These are phyloP conservation scores for Xylariaceae sp. DNA, from an alignment of 2,329 filamentous ascomycete genomes.

Conservation along the genomic window DNA sequence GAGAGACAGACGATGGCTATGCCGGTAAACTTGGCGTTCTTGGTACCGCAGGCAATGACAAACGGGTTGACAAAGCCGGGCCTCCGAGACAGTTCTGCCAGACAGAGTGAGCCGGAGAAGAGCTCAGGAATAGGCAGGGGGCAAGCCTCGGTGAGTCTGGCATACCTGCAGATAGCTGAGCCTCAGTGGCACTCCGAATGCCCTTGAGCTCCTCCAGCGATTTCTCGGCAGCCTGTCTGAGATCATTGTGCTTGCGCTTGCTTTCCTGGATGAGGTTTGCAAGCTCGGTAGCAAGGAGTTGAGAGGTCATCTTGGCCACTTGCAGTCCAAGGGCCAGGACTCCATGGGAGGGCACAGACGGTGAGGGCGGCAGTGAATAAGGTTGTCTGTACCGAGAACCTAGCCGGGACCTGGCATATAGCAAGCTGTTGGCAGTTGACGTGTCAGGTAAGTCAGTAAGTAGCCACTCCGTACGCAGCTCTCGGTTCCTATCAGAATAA, in stretches of 20 bases:
- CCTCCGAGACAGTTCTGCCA: slow-evolving; percentile 70
- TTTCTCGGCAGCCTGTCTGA: slow-evolving; percentile 89
- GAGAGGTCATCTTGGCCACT: slow-evolving; percentile 70
- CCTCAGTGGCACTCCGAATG: slow-evolving; percentile 66
- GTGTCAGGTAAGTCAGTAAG: too few relatives aligned
- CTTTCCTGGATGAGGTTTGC: slow-evolving; percentile 90
- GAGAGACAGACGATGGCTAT: slow-evolving; percentile 87
- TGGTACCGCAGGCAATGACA: slow-evolving; percentile 83
- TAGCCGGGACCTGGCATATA: too few relatives aligned
- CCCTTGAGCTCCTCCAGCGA: slow-evolving; percentile 83
- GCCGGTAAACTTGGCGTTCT: slow-evolving; percentile 81
- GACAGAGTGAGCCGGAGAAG: slow-evolving; percentile 8
- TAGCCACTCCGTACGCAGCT: too few relatives aligned
- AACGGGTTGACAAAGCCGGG: slow-evolving; percentile 88
- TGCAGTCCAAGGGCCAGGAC: slow-evolving; percentile 8
- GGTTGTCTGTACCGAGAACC: too few relatives aligned
- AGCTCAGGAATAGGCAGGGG: background rate
- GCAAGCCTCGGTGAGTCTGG: too few relatives aligned
- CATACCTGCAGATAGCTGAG: slow-evolving; percentile 63
- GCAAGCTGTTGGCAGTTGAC: too few relatives aligned
- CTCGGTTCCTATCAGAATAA: too few relatives aligned
- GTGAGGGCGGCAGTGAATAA: too few relatives aligned
- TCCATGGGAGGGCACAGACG: slow-evolving; percentile 14
- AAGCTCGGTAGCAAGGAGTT: slow-evolving; percentile 82
- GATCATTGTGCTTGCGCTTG: slow-evolving; percentile 86